Evolutionary conservation across 495 filamentous ascomycete species (phyloP).

Genomic region (Penicillium salamii): DNA sequence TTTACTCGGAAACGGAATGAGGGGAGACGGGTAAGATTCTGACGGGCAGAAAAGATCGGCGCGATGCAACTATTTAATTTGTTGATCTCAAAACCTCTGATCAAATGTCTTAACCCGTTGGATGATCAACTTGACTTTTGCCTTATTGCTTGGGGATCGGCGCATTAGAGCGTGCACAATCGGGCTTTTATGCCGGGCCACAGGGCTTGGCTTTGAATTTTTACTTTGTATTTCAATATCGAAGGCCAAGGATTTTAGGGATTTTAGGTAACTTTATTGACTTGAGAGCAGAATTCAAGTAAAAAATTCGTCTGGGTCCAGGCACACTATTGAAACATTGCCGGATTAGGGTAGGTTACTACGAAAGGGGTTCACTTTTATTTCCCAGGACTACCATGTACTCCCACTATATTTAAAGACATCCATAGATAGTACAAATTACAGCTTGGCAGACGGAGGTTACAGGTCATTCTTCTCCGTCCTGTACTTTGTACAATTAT

Average conservation of each 20-base stretch:
- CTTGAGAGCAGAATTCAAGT: no score
- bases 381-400: no score
- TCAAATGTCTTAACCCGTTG: neutral
- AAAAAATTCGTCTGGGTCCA: neutral
- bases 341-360: neutral
- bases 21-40: neutral
- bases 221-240: no score
- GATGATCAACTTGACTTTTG: neutral
- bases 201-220: neutral
- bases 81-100: neutral
- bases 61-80: slow-evolving; percentile 12
- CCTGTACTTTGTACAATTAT: no score
- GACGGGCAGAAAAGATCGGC: slow-evolving; percentile 9
- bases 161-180: neutral
- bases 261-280: neutral
- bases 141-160: neutral
- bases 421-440: no score
- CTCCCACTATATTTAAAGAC: no score
- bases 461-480: no score
- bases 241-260: no score
- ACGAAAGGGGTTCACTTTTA: neutral
- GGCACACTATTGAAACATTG: neutral
- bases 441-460: no score
- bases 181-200: neutral
- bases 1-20: slow-evolving; percentile 1